Percentiles rank a stretch among this genome's conserved stretches.
Conservation (phyloP, 192 early-diverging fungal species). For the Gorgonomyces haynaldii region DNA sequence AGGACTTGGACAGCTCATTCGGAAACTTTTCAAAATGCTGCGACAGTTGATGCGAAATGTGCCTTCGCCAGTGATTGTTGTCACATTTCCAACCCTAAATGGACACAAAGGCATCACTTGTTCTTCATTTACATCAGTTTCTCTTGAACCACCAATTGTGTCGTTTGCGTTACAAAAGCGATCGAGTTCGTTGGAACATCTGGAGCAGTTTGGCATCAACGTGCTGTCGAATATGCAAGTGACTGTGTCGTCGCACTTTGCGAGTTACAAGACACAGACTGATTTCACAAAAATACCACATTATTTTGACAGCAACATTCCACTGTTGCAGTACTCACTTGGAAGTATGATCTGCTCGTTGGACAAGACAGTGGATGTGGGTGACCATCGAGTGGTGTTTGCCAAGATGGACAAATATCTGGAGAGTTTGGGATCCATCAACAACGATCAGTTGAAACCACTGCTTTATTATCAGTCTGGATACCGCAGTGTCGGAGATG, state of each 20-base stretch:
- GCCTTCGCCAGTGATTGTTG: slow-evolving; percentile 16
- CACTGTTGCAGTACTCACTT: slow-evolving; percentile 42
- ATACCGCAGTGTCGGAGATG: slow-evolving; percentile 23
- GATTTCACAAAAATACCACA: slow-evolving; percentile 15
- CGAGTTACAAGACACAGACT: slow-evolving; percentile 35
- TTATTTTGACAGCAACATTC: slow-evolving; percentile 26
- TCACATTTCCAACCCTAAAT: slow-evolving; percentile 26
- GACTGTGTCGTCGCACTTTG: slow-evolving; percentile 43
- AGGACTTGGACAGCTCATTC: too few relatives aligned
- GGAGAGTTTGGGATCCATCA: slow-evolving; percentile 23
- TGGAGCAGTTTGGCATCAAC: slow-evolving; percentile 51
- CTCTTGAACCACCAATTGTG: slow-evolving; percentile 47
- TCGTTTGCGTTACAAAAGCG: slow-evolving; percentile 52
- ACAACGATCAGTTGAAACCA: slow-evolving; percentile 5
- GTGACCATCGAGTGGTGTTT: slow-evolving; percentile 58
- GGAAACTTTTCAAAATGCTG: too few relatives aligned
- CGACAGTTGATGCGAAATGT: slow-evolving; percentile 4
- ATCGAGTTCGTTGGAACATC: slow-evolving; percentile 28
- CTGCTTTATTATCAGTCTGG: slow-evolving; percentile 21
- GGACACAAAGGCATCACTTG: slow-evolving; percentile 49
- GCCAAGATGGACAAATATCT: slow-evolving; percentile 41
- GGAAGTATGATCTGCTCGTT: slow-evolving; percentile 47
- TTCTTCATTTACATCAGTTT: slow-evolving; percentile 54
- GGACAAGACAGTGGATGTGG: slow-evolving; percentile 32
- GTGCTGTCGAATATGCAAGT: slow-evolving; percentile 45